phyloP scores from a whole-genome alignment of 139 green algal species.

The Chloropicon primus region DNA sequence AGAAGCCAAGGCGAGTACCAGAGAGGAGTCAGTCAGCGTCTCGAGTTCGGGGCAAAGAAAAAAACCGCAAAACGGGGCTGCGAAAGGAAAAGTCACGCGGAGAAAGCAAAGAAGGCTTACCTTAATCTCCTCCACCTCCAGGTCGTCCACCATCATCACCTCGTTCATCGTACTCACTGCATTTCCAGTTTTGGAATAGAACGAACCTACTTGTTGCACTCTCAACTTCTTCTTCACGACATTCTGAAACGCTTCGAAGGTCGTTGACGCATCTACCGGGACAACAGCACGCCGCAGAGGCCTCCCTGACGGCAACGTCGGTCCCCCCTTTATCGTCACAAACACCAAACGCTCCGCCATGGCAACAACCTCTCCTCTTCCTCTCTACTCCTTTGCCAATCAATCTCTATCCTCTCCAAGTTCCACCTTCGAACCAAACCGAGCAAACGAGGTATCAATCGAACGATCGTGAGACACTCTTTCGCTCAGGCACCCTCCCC shows the following conservation, averaged over 20 bases:
- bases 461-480: too few species aligned
- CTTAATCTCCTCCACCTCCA: not conserved
- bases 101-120: too few species aligned
- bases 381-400: not conserved
- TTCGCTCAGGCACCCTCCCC: too few species aligned
- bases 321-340: not conserved
- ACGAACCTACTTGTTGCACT: not conserved
- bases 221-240: not conserved
- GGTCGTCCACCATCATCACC: not conserved
- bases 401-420: too few species aligned
- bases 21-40: too few species aligned
- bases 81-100: too few species aligned
- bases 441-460: too few species aligned
- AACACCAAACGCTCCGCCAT: not conserved
- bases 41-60: too few species aligned
- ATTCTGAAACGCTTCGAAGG: not conserved
- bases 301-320: not conserved
- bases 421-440: too few species aligned
- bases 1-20: too few species aligned
- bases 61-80: too few species aligned
- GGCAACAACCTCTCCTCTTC: not conserved
- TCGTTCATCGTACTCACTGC: not conserved
- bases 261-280: not conserved
- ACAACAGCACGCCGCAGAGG: not conserved
- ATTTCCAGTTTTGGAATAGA: not conserved